phyloP scores from a whole-genome alignment of 768 basidiomycete genomes.

The Xerocomus spinulosus region DNA sequence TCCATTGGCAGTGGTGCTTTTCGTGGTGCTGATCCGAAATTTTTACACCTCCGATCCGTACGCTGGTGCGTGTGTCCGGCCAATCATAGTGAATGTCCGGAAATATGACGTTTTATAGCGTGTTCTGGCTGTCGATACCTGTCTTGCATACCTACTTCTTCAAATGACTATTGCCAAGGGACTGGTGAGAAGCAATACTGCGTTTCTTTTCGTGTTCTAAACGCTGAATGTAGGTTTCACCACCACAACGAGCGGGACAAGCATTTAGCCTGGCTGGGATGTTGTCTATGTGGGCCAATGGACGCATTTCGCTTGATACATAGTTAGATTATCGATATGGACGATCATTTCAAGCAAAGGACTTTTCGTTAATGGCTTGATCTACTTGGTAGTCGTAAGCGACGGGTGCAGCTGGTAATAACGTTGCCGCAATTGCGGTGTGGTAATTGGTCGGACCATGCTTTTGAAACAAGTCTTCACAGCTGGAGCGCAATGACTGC shows the following conservation, averaged over 20 bases:
- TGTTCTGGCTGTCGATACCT: constrained; percentile 87
- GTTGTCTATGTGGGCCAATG: neutral
- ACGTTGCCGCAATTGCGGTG: neutral
- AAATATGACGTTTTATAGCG: constrained; percentile 39
- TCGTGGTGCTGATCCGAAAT: constrained; percentile 77
- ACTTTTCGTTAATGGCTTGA: neutral
- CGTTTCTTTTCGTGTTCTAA: neutral
- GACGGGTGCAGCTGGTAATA: neutral
- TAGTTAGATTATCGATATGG: constrained; percentile 11
- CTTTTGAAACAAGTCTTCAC: neutral
- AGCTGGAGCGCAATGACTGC: constrained; percentile 17
- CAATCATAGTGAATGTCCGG: neutral
- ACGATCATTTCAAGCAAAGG: constrained; percentile 3
- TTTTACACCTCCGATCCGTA: constrained; percentile 89
- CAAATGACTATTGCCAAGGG: constrained; percentile 64
- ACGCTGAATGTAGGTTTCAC: constrained; percentile 19
- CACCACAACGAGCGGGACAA: constrained; percentile 29
- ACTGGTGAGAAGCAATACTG: constrained; percentile 27
- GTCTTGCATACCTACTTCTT: constrained; percentile 78
- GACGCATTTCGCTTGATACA: neutral
- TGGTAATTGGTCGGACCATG: neutral
- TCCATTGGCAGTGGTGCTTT: constrained; percentile 73
- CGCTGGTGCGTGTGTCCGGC: constrained; percentile 48
- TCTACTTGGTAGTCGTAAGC: neutral
- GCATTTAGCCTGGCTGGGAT: constrained; percentile 16